A percentile compares a stretch with the other conserved stretches of the same genome.
Conservation (phyloP, 179 eudicot genomes). For the Beta corolliflora region DNA sequence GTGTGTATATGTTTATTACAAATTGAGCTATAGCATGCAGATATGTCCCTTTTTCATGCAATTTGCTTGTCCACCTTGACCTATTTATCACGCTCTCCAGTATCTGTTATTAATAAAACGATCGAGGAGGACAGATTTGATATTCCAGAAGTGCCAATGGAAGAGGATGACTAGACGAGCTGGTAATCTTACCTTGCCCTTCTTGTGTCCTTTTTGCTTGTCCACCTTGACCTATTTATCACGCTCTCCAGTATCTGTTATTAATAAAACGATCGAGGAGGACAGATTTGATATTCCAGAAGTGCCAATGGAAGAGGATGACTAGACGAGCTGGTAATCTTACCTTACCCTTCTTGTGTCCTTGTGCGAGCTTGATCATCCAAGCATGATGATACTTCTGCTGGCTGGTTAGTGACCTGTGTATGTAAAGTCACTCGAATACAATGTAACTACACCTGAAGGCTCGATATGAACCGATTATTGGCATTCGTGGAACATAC, state of each 20-base stretch:
- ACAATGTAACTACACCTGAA: not conserved
- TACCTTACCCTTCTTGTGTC: not conserved
- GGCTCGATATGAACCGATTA: not conserved
- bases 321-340: conserved; percentile 31
- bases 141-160: conserved; percentile 95
- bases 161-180: conserved; percentile 70
- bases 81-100: conserved; percentile 54
- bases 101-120: conserved; percentile 62
- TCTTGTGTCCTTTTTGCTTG: not conserved
- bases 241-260: conserved; percentile 70
- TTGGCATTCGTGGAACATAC: not conserved
- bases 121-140: conserved; percentile 93
- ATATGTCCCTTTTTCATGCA: not conserved
- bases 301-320: conserved; percentile 98
- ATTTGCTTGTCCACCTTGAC: conserved; percentile 55
- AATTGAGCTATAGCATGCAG: not conserved
- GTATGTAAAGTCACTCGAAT: too few relatives aligned
- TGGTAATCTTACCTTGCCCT: not conserved
- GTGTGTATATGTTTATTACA: too few relatives aligned
- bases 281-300: conserved; percentile 91
- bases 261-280: conserved; percentile 68
- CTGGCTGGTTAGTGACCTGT: not conserved
- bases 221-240: conserved; percentile 59
- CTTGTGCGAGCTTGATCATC: not conserved
- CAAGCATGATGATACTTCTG: not conserved